These are phyloP conservation scores for Kockiozyma suomiensis DNA, from an alignment of 805 yeast genomes.

Conservation along the genomic window DNA sequence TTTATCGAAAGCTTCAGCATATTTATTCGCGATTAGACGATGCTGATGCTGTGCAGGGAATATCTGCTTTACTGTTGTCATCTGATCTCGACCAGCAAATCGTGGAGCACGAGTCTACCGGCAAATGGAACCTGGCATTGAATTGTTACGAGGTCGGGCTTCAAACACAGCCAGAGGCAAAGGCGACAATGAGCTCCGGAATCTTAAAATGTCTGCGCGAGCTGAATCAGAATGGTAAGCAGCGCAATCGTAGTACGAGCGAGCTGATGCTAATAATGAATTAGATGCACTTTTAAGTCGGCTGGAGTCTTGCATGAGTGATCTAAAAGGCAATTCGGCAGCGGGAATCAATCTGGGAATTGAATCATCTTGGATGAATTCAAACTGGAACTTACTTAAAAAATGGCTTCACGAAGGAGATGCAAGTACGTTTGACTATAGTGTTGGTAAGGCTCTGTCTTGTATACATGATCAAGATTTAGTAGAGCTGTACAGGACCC, in stretches of 20 bases:
- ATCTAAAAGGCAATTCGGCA: slow-evolving; percentile 43
- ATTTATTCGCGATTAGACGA: slow-evolving; percentile 89
- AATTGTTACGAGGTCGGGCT: slow-evolving; percentile 72
- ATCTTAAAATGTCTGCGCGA: slow-evolving; percentile 71
- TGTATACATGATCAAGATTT: slow-evolving; percentile 47
- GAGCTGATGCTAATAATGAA: neutral
- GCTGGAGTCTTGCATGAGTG: slow-evolving; percentile 45
- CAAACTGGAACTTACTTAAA: slow-evolving; percentile 53
- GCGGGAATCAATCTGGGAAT: slow-evolving; percentile 71
- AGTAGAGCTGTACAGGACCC: slow-evolving; percentile 45
- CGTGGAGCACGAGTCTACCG: slow-evolving; percentile 77
- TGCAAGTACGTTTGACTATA: slow-evolving; percentile 54
- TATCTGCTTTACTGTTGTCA: slow-evolving; percentile 66
- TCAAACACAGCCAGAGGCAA: slow-evolving; percentile 32
- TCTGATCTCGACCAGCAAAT: slow-evolving; percentile 74
- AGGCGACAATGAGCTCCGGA: slow-evolving; percentile 50
- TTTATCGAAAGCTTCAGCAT: slow-evolving; percentile 53
- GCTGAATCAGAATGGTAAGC: slow-evolving; percentile 71
- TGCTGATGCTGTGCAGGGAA: slow-evolving; percentile 86
- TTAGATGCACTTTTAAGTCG: slow-evolving; percentile 49
- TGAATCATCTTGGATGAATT: slow-evolving; percentile 71
- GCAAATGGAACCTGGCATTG: slow-evolving; percentile 84
- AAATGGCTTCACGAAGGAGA: slow-evolving; percentile 65
- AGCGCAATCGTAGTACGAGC: neutral
- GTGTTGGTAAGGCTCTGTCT: slow-evolving; percentile 64